Conservation (phyloP, 768 basidiomycete species). For the Rhodotorula paludigena region DNA sequence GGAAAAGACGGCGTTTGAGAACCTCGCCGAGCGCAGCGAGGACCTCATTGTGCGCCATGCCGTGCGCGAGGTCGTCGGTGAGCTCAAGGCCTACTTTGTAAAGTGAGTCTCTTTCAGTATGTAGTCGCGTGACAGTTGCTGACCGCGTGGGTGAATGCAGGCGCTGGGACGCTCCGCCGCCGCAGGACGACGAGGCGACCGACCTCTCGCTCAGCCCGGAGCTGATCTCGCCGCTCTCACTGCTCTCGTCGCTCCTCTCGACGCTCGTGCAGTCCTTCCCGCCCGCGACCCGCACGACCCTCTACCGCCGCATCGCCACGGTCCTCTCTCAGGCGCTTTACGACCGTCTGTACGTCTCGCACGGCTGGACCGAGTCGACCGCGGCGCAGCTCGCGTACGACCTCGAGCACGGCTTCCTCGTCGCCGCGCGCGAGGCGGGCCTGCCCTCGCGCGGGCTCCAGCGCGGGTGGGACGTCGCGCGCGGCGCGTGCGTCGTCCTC, state of each 20-base stretch:
- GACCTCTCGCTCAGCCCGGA: slow-evolving; percentile 60
- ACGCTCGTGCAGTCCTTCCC: slow-evolving; percentile 66
- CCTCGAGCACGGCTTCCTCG: slow-evolving; percentile 79
- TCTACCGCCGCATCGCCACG: slow-evolving; percentile 71
- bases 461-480: slow-evolving; percentile 68
- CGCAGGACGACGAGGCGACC: slow-evolving; percentile 46
- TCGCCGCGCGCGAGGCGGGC: slow-evolving; percentile 47
- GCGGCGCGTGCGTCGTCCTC: slow-evolving; percentile 66
- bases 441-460: slow-evolving; percentile 53
- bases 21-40: slow-evolving; percentile 65
- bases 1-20: slow-evolving; percentile 61
- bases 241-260: slow-evolving; percentile 71
- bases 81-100: slow-evolving; percentile 67
- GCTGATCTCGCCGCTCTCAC: slow-evolving; percentile 68
- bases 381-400: slow-evolving; percentile 65
- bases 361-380: slow-evolving; percentile 57
- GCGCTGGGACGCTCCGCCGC: slow-evolving; percentile 22
- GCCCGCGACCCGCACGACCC: slow-evolving; percentile 53
- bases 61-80: slow-evolving; percentile 71
- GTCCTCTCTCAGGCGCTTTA: slow-evolving; percentile 71
- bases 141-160: not conserved
- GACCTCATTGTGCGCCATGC: slow-evolving; percentile 81
- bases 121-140: slow-evolving; percentile 46
- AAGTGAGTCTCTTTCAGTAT: slow-evolving; percentile 46
- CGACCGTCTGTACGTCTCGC: slow-evolving; percentile 74